Evolutionary conservation across 1,284 basidiomycete species (phyloP), one percentile per base, ranked within the genome.

Genomic region (Ustilago lituana): DNA sequence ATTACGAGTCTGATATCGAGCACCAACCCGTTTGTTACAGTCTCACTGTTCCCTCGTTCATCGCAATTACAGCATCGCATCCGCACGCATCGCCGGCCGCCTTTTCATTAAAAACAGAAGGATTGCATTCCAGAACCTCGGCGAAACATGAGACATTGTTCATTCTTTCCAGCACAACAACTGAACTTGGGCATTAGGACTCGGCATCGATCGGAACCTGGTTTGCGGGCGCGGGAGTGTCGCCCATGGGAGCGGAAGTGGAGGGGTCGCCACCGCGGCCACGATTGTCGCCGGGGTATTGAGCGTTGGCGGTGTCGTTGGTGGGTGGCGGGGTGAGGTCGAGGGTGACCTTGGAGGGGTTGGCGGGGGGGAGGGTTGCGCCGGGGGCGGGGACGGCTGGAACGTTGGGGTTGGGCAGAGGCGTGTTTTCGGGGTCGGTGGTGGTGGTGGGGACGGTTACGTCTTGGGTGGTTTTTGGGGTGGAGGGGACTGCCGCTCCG

Each of bases 141-240:
- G 24, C 12, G 23, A 22, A n/a, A 20, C 33, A 49, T 32, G 38
- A 41, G 14, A 26, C 27, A 58, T 15, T 47, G 50, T 53, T 48
- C 12, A 12, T 29, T 29, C 27, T 29, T 29, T 29, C 6, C 27
- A 29, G 27, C 12, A 12, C 12, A 7, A 29, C 27, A 7, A 29
- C n/a, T n/a, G 27, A 29, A 12, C 6, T 12, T 35, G 20, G 20
- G 37, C 9, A 14, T 49, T 49, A 68, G 11, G 65, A 70, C 15
- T 66, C 54, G 38, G 68, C 68, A 38, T 71, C 68, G 49, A 63
- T 67, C 10, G 68, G 68, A 1, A 44, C 36, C 17, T 59, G 68
- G 40, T 43, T 39, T 17, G 68, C 45, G 5, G 68, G 68, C 3
- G 59, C 53, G 4, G 50, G 63, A 20, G 68, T 60, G 37, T 39